These are phyloP conservation scores for Phytopythium vexans DNA, from an alignment of 352 stramenopile genomes.

Conservation along the genomic window DNA sequence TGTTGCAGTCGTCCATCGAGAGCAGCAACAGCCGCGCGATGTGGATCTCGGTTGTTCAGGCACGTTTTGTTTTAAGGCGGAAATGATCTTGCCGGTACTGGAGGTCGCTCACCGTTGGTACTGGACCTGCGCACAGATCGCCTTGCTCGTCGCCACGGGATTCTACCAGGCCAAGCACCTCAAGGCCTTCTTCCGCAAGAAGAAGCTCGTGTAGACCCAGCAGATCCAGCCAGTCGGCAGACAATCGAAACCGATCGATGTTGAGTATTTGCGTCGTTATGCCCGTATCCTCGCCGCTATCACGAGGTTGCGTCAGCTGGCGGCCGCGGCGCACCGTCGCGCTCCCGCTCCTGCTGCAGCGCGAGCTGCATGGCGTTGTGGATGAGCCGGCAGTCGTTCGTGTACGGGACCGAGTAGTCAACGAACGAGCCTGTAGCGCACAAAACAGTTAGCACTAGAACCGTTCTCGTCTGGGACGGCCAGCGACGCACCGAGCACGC, in stretches of 20 bases:
- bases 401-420: constrained; percentile 85
- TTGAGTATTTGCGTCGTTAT: neutral
- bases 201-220: constrained; percentile 71
- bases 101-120: neutral
- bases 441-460: neutral
- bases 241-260: neutral
- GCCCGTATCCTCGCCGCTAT: neutral
- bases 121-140: constrained; percentile 34
- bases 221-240: neutral
- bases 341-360: constrained; percentile 57
- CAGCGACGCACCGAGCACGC: constrained; percentile 54
- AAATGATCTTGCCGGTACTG: neutral
- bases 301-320: neutral
- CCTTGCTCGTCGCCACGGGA: constrained; percentile 57
- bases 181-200: constrained; percentile 80
- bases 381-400: constrained; percentile 73
- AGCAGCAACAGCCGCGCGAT: constrained; percentile 75
- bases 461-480: neutral
- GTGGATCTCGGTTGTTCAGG: constrained; percentile 81
- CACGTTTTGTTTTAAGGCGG: constrained; percentile 6
- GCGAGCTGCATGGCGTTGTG: constrained; percentile 74
- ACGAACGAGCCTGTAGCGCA: constrained; percentile 63
- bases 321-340: constrained; percentile 13
- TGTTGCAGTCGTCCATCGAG: constrained; percentile 70
- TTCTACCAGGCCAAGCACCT: constrained; percentile 83